Base-by-base conservation (phyloP, 164 flowering plant species). In the Dillenia turbinata region DNA sequence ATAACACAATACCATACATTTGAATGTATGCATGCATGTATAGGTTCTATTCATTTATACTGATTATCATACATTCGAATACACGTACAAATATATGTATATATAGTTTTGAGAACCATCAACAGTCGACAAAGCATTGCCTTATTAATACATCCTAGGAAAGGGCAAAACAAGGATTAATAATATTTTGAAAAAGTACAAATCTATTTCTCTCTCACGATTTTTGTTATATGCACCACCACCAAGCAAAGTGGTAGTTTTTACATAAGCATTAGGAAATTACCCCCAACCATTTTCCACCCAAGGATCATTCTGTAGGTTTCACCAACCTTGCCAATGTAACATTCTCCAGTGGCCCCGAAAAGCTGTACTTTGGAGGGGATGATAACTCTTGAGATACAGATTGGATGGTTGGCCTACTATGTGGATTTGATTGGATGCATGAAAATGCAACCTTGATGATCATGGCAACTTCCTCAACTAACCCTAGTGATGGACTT, bases 361-460 rank as follows among this genome's bases (percentile, higher is more conserved):
- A 50, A 9, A 12, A 50, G 8, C 0, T 14, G 13, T 14, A 0
- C 52, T 9, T 50, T 8, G 0, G 14, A 12, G 52, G 13, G 13
- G 52, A 2, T 50, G 52, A 19, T 19, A 19, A 19, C 22, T 19
- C 22, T 19, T 19, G 22, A 19, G 22, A 19, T 19, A 19, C 22
- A 19, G 1, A 1, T 12, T 67, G 55, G 62, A 68, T 68, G 47
- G 71, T 56, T 12, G 62, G 66, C 33, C 71, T 44, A 58, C 52
- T 11, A 10, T 24, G 19, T 2, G 66, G 66, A 46, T 52, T 44
- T 3, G 16, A 62, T 19, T 57, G 52, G n/a, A 62, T 10, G 58
- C 66, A 68, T 17, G 53, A 11, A 52, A 68, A 19, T 12, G 66
- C 71, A 1, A 56, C 9, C 58, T 47, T 68, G n/a, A 14, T 22